Percentiles rank a stretch among this genome's conserved stretches.
These are phyloP conservation scores for Pseudopithomyces chartarum DNA, from an alignment of 2,329 filamentous ascomycete genomes.

Conservation along the genomic window DNA sequence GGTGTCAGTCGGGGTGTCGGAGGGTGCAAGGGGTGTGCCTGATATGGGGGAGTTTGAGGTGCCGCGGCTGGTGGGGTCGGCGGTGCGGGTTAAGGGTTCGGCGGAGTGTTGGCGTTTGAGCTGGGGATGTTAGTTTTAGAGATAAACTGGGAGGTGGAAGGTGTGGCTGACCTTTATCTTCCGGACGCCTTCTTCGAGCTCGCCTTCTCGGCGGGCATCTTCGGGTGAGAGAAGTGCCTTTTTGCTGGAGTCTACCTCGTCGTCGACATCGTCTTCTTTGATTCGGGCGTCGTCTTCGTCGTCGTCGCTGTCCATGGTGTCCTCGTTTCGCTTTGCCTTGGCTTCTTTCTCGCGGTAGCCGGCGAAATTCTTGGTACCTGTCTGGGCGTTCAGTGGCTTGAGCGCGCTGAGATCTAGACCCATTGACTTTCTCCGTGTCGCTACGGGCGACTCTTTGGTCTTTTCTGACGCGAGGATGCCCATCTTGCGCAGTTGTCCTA, in stretches of 20 bases:
- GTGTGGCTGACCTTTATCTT: constrained; percentile 71
- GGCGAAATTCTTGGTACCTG: constrained; percentile 88
- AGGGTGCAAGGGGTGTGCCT: constrained; percentile 22
- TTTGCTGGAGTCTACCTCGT: constrained; percentile 62
- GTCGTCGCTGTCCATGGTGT: constrained; percentile 76
- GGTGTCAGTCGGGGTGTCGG: constrained; percentile 21
- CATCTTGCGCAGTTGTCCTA: constrained; percentile 96
- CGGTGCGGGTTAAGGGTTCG: constrained; percentile 62
- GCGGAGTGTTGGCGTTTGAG: constrained; percentile 81
- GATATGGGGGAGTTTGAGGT: constrained; percentile 33
- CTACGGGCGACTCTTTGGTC: constrained; percentile 62
- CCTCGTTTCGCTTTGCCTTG: constrained; percentile 53
- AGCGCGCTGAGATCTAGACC: constrained; percentile 85
- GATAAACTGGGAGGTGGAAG: neutral
- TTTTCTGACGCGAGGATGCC: constrained; percentile 78
- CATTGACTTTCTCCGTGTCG: constrained; percentile 76
- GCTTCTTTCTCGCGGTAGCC: constrained; percentile 76
- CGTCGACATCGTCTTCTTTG: constrained; percentile 66
- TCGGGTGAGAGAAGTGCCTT: constrained; percentile 66
- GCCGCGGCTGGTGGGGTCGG: constrained; percentile 26
- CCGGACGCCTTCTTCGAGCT: constrained; percentile 79
- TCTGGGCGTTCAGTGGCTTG: constrained; percentile 75
- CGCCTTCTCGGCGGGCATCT: constrained; percentile 72
- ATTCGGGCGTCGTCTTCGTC: constrained; percentile 67
- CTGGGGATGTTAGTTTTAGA: constrained; percentile 53